A percentile compares a stretch with the other conserved stretches of the same genome.
Conservation (phyloP, 148 eudicot species). For the Silene uniflora region DNA sequence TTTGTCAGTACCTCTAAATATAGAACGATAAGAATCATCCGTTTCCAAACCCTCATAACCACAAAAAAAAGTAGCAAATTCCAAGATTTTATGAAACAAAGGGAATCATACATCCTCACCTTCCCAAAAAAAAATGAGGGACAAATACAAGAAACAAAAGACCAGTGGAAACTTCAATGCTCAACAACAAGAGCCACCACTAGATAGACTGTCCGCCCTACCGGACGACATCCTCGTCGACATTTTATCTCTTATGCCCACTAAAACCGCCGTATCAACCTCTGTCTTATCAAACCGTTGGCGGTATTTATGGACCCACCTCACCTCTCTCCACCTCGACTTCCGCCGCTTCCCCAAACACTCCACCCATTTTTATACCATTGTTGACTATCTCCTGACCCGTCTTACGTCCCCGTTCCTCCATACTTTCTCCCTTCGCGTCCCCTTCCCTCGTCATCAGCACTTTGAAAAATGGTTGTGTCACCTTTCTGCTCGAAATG, state of each 20-base stretch:
- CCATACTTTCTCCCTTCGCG: not conserved
- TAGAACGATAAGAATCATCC: no score
- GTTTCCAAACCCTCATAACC: no score
- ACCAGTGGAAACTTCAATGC: not conserved
- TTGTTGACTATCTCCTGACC: not conserved
- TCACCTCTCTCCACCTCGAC: not conserved
- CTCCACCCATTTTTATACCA: not conserved
- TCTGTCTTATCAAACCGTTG: slow-evolving; percentile 8
- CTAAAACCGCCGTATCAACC: slow-evolving; percentile 7
- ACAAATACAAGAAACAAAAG: not conserved
- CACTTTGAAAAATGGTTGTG: not conserved
- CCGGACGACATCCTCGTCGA: not conserved
- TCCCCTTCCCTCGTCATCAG: not conserved
- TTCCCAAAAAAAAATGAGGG: not conserved
- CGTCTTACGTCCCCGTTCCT: not conserved
- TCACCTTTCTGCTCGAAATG: not conserved
- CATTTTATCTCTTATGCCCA: slow-evolving; percentile 5
- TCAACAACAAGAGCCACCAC: not conserved
- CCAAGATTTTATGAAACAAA: no score
- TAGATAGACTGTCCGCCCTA: not conserved
- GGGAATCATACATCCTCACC: no score
- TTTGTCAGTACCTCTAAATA: no score
- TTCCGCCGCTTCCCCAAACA: not conserved
- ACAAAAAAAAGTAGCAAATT: no score
- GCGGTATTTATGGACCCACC: not conserved